phyloP scores from a whole-genome alignment of 192 early-diverging fungal species.

The Ramicandelaber brevisporus region DNA sequence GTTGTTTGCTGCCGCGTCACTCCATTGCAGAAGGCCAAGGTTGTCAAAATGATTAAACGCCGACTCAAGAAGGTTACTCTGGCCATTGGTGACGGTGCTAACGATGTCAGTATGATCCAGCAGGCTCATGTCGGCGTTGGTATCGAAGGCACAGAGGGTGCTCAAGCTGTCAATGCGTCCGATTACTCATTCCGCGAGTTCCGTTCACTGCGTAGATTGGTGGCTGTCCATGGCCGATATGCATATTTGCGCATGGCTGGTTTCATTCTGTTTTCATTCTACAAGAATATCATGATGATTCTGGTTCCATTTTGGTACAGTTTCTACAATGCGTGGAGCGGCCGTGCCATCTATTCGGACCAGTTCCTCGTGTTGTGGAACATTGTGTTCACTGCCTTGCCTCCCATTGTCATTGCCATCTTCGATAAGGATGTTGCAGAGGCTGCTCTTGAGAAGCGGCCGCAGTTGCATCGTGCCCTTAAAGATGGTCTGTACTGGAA shows the following conservation, averaged over 20 bases:
- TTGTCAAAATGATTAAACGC: conserved; percentile 65
- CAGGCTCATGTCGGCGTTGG: conserved; percentile 70
- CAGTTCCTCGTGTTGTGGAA: conserved; percentile 80
- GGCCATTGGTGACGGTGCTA: conserved; percentile 54
- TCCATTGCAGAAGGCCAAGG: conserved; percentile 88
- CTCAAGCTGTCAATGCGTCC: conserved; percentile 83
- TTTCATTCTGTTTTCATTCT: conserved; percentile 83
- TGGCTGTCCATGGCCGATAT: conserved; percentile 85
- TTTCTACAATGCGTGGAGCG: conserved; percentile 76
- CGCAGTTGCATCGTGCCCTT: too few relatives aligned
- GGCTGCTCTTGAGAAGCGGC: too few relatives aligned
- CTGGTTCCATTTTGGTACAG: conserved; percentile 87
- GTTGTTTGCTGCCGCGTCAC: conserved; percentile 85
- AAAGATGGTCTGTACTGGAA: too few relatives aligned
- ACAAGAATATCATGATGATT: conserved; percentile 88
- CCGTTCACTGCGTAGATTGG: conserved; percentile 56
- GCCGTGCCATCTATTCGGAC: conserved; percentile 81
- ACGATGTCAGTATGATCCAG: conserved; percentile 96
- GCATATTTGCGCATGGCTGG: conserved; percentile 72
- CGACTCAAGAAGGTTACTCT: conserved; percentile 38
- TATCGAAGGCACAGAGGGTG: conserved; percentile 52
- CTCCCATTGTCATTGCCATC: conserved; percentile 32
- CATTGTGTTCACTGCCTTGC: conserved; percentile 38
- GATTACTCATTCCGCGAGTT: conserved; percentile 89
- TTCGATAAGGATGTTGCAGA: too few relatives aligned